Evolutionary conservation across 2,329 filamentous ascomycete species (phyloP).

Genomic region (Sclerotinia nivalis): DNA sequence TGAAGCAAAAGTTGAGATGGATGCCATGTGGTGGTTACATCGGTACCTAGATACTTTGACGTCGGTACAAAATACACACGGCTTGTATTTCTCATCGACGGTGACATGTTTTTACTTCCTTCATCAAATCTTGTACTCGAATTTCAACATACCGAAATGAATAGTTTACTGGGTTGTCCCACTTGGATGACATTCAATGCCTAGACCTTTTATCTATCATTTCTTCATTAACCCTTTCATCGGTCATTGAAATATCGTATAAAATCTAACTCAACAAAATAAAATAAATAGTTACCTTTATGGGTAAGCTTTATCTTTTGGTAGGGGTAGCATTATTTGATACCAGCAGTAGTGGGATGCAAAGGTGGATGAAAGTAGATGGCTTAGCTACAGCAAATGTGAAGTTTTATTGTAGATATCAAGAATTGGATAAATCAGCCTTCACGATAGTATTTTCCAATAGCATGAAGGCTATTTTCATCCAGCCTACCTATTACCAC

Average conservation of each 20-base stretch:
- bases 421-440: background rate
- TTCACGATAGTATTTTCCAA: background rate
- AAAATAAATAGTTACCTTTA: background rate
- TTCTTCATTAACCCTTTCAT: background rate
- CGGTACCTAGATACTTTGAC: background rate
- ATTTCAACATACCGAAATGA: background rate
- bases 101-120: background rate
- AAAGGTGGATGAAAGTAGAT: slow-evolving; percentile 2
- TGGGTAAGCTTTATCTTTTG: background rate
- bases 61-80: background rate
- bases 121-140: background rate
- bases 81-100: slow-evolving; percentile 1
- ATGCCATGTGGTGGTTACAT: background rate
- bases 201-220: background rate
- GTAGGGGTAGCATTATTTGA: slow-evolving; percentile 13
- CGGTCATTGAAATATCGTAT: background rate
- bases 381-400: background rate
- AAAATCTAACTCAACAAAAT: background rate
- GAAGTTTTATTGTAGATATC: background rate
- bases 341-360: slow-evolving; percentile 15
- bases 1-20: background rate
- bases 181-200: slow-evolving; percentile 12
- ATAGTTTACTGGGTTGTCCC: background rate
- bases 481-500: background rate
- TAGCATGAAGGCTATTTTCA: background rate